Base-by-base conservation (phyloP, 257 asterid species). In the Gentiana macrophylla region DNA sequence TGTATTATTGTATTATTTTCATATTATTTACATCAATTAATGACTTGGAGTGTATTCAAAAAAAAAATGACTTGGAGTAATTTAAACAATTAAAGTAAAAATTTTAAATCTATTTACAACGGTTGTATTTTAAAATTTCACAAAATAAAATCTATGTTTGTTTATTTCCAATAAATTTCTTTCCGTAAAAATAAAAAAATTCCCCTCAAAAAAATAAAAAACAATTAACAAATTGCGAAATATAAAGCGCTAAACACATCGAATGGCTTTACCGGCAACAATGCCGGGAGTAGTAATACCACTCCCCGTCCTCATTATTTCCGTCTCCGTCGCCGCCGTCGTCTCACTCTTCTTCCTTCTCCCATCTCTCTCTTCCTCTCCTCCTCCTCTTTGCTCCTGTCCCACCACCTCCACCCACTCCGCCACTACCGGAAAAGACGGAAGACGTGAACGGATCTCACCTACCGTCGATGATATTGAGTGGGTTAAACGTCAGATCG, bases 401-500 rank as follows among this genome's bases (percentile, higher is more conserved):
- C 44, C 70, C 36, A 61, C 56, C 5, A 55, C 79, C 55, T 32
- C 74, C 36, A 6, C 36, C 52, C 47, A 59, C 57, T 9, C 10
- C 34, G 12, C 58, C 12, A 4, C 12, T 15, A 24, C 24, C 24
- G 13, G 38, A 3, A 32, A 44, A 15, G 6, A 43, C 52, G 37
- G 32, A 56, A 32, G 47, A 5, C 43, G 49, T 41, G 79, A 70
- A 55, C 81, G 60, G 64, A 74, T 83, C 69, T 78, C 92, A 32
- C 54, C 90, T 57, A 74, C 94, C 10, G 46, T 67, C 3, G 86
- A 82, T 41, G 96, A 91, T 70, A 62, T 91, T 37, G 78, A 79
- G 12, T 91, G 95, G 98, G 79, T 87, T 56, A 87, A 68, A 74
- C 44, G 68, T 37, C 87, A 65, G 79, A 84, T 91, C 69, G 72